These are phyloP conservation scores for Malus asiatica DNA, from an alignment of 306 rosid species.

Conservation along the genomic window DNA sequence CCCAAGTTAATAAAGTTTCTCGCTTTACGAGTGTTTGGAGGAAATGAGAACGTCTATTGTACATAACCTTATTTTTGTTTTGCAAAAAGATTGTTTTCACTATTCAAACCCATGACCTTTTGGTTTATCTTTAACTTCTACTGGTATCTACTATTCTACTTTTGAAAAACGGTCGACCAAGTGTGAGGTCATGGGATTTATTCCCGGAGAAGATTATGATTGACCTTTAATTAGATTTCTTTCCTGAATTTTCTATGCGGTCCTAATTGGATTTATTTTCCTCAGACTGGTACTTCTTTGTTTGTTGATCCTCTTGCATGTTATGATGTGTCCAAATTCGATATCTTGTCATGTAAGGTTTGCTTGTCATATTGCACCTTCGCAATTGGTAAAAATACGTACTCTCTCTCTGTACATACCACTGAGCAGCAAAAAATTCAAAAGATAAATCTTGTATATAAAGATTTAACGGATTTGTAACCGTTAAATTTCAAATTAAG, in stretches of 20 bases:
- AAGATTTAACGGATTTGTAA: too few relatives aligned
- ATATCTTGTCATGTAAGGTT: neutral
- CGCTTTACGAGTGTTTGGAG: accelerated
- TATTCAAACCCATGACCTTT: too few relatives aligned
- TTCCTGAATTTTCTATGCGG: neutral
- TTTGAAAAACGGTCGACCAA: neutral
- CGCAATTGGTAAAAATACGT: neutral
- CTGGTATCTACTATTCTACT: too few relatives aligned
- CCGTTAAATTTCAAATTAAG: too few relatives aligned
- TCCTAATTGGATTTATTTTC: conserved; percentile 21
- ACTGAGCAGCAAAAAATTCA: too few relatives aligned
- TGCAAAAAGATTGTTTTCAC: too few relatives aligned
- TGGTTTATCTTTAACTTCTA: too few relatives aligned
- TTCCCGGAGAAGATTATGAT: conserved; percentile 14
- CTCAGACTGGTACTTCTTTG: neutral
- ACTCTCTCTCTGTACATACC: too few relatives aligned
- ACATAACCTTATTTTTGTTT: accelerated
- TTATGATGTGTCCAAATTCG: neutral
- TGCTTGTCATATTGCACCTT: neutral
- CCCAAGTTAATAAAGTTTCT: too few relatives aligned
- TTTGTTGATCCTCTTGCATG: neutral
- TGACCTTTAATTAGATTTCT: conserved; percentile 16
- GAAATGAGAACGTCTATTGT: accelerated
- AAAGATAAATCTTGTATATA: too few relatives aligned
- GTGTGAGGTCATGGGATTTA: conserved; percentile 15